These are phyloP conservation scores for Zizania latifolia DNA, from an alignment of 176 grass and related monocot genomes.

Conservation along the genomic window DNA sequence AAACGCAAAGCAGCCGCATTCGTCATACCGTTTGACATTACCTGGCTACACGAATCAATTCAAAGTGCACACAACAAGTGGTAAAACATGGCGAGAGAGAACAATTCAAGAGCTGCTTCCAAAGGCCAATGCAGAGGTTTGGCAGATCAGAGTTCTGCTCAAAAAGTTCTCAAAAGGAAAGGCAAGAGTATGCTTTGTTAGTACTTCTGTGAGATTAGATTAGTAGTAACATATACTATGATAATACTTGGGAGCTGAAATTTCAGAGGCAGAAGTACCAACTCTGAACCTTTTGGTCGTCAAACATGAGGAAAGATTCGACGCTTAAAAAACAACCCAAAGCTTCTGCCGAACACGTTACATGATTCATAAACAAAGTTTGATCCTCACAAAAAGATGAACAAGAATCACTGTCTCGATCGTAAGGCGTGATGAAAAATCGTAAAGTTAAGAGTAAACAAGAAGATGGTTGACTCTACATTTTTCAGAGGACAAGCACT, in stretches of 20 bases:
- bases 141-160: constrained; percentile 13
- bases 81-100: constrained; percentile 16
- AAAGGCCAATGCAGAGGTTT: constrained; percentile 18
- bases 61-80: not conserved
- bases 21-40: constrained; percentile 39
- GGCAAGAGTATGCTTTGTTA: not conserved
- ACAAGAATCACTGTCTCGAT: not conserved
- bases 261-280: not conserved
- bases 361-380: not conserved
- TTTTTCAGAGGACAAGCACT: not conserved
- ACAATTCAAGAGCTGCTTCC: constrained; percentile 30
- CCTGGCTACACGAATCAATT: not conserved
- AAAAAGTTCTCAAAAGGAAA: not conserved
- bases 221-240: not conserved
- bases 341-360: constrained; percentile 37
- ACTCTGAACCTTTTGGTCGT: constrained; percentile 31
- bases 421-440: not conserved
- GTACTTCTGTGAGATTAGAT: not conserved
- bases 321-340: constrained; percentile 6
- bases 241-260: not conserved
- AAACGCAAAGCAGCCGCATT: constrained; percentile 25
- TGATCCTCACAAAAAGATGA: not conserved
- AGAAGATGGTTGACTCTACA: not conserved
- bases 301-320: constrained; percentile 28
- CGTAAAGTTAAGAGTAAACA: not conserved